Base-by-base conservation (phyloP, 257 asterid genomes). In the Avicennia marina region DNA sequence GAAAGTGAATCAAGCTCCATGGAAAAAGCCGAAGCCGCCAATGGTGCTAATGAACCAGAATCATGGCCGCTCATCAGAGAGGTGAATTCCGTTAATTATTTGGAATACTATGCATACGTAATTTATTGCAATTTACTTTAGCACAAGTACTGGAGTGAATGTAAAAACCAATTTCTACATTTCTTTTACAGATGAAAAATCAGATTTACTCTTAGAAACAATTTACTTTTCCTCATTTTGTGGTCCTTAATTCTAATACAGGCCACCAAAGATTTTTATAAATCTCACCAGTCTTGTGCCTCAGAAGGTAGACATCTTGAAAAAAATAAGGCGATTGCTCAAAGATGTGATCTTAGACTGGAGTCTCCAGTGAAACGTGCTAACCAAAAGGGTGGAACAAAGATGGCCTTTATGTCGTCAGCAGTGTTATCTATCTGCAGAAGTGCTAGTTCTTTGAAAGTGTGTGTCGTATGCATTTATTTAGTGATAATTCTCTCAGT, bases 401-500 rank as follows among this genome's bases (percentile, higher is more conserved):
- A 45, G 62, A 40, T 11, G 34, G 50, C 25, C n/a, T 24, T 36
- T 26, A 10, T 54, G 47, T 24, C 58, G 8, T 45, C 13, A 4
- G 21, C 53, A 6, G 42, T 39, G 10, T 36, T 11, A 3, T 36
- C 41, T 36, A 11, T 36, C 2, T 12, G 13, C 41, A 36, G 10
- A 36, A 12, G 41, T 36, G 41, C 26, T 46, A 17, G 42, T 17
- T 21, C 19, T 15, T 25, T 45, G 36, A 69, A n/a, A 19, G 19
- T 56, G n/a, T 56, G 55, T 48, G 61, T 40, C 15, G 27, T 55
- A 27, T 41, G 69, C 22, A 19, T 34, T 17, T 69, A 69, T 54
- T 17, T 69, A 7, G 16, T 62, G 9, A 13, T 69, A 18, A 58
- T 48, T 31, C 29, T 63, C 66, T 50, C 60, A 2, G 15, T 70